phyloP scores from a whole-genome alignment of 768 basidiomycete species.

The Antrodiella citrinella region DNA sequence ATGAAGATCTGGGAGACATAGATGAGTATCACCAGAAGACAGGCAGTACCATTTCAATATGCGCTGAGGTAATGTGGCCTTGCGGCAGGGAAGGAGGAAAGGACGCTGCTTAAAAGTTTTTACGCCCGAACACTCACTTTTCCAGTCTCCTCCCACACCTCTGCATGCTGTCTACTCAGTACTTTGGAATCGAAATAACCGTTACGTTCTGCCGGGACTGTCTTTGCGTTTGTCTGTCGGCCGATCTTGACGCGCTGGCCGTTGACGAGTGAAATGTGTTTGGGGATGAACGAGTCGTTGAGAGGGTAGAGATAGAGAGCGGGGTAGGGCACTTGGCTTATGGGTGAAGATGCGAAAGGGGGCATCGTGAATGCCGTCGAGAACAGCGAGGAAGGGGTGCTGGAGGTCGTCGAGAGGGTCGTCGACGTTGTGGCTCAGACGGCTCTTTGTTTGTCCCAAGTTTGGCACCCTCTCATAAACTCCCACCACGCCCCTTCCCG shows the following conservation, averaged over 20 bases:
- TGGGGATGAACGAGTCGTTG: conserved; percentile 91
- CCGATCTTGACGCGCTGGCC: conserved; percentile 84
- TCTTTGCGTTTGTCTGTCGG: conserved; percentile 92
- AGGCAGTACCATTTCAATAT: conserved; percentile 3
- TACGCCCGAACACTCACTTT: conserved; percentile 47
- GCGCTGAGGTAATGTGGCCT: not conserved
- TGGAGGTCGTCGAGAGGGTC: not conserved
- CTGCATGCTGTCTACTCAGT: conserved; percentile 89
- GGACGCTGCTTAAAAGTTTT: not conserved
- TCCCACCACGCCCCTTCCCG: conserved; percentile 12
- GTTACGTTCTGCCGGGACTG: conserved; percentile 85
- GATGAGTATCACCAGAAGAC: conserved; percentile 11
- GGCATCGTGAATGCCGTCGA: conserved; percentile 23
- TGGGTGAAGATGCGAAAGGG: conserved; percentile 16
- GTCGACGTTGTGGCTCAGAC: conserved; percentile 5
- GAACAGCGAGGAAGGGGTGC: conserved; percentile 16
- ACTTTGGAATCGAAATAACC: conserved; percentile 98
- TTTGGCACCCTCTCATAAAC: conserved; percentile 9
- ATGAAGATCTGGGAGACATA: conserved; percentile 70
- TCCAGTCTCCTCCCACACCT: conserved; percentile 91
- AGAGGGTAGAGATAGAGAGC: conserved; percentile 66
- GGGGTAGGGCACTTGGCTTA: conserved; percentile 20
- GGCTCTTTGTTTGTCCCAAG: conserved; percentile 12
- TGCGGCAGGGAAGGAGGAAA: not conserved
- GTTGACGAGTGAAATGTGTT: conserved; percentile 76